Conservation (phyloP, 2,329 filamentous ascomycete genomes). For the Colletotrichum scovillei region DNA sequence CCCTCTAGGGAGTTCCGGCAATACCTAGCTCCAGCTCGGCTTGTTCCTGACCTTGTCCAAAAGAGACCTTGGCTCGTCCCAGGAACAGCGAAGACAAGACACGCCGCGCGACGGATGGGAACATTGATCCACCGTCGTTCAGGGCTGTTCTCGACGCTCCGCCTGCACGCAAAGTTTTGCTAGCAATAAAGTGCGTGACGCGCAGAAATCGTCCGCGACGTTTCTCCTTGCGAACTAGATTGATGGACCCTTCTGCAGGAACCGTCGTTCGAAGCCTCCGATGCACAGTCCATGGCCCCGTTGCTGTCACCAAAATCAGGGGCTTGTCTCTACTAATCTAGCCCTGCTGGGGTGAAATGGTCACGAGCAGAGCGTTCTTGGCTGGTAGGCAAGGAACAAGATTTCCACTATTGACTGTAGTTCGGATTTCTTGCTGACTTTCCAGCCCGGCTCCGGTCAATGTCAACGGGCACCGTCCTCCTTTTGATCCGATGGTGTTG, state of each 20-base stretch:
- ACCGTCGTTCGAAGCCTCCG: slow-evolving; percentile 15
- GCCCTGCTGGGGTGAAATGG: not conserved
- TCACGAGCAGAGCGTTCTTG: not conserved
- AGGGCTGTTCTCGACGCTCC: not conserved
- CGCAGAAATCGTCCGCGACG: slow-evolving; percentile 5
- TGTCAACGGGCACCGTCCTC: slow-evolving; percentile 4
- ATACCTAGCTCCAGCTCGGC: slow-evolving; percentile 22
- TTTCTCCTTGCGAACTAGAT: slow-evolving; percentile 7
- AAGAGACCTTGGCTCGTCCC: slow-evolving; percentile 15
- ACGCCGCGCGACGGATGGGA: slow-evolving; percentile 9
- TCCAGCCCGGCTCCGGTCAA: not conserved
- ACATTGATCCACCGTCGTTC: slow-evolving; percentile 14
- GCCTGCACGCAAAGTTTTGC: not conserved
- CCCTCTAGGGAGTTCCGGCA: slow-evolving; percentile 17
- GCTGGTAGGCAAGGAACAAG: not conserved
- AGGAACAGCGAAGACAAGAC: slow-evolving; percentile 1
- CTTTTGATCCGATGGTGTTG: not conserved
- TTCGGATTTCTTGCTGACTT: not conserved
- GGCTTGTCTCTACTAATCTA: not conserved
- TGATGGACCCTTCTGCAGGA: slow-evolving; percentile 18
- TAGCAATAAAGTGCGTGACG: slow-evolving; percentile 11
- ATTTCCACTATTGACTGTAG: slow-evolving; percentile 5
- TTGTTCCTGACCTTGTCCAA: slow-evolving; percentile 33
- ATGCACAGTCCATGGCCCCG: slow-evolving; percentile 5
- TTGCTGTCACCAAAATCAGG: not conserved